Evolutionary conservation across 805 yeast genomes (phyloP).

Genomic region (Saccharomyces paradoxus): DNA sequence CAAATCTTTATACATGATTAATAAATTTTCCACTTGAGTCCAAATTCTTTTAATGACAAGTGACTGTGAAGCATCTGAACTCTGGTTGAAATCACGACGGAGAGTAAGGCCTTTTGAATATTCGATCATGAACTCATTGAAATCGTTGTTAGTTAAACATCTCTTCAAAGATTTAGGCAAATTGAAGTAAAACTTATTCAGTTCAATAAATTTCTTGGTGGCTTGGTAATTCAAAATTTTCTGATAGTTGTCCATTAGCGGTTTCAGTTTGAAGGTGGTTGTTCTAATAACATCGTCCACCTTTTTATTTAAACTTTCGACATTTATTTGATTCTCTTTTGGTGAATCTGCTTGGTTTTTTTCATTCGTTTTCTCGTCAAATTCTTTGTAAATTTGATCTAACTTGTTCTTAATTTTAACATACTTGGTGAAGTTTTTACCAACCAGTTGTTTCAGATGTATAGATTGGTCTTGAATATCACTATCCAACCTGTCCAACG

Average conservation of each 20-base stretch:
- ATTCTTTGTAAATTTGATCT: constrained; percentile 51
- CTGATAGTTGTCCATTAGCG: constrained; percentile 44
- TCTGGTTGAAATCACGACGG: constrained; percentile 12
- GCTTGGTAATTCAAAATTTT: constrained; percentile 42
- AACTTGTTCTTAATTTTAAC: constrained; percentile 57
- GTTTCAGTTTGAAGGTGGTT: constrained; percentile 49
- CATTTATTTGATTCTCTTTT: constrained; percentile 28
- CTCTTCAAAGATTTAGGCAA: constrained; percentile 43
- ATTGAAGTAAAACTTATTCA: constrained; percentile 46
- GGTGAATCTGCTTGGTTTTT: constrained; percentile 12
- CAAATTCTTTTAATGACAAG: constrained; percentile 44
- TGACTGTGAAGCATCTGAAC: constrained; percentile 8
- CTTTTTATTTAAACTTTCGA: constrained; percentile 34
- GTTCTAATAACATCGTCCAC: constrained; percentile 43
- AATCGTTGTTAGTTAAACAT: constrained; percentile 43
- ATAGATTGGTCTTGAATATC: constrained; percentile 43
- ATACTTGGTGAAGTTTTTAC: constrained; percentile 53
- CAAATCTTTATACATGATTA: constrained; percentile 45
- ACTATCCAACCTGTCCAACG: constrained; percentile 42
- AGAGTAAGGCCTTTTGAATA: constrained; percentile 43
- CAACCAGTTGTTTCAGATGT: constrained; percentile 44
- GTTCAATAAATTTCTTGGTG: constrained; percentile 44
- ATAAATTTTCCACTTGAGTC: constrained; percentile 45
- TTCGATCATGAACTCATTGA: constrained; percentile 48
- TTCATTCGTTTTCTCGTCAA: constrained; percentile 20